phyloP scores from a whole-genome alignment of 176 grass and related monocot species.

The Puya raimondii region DNA sequence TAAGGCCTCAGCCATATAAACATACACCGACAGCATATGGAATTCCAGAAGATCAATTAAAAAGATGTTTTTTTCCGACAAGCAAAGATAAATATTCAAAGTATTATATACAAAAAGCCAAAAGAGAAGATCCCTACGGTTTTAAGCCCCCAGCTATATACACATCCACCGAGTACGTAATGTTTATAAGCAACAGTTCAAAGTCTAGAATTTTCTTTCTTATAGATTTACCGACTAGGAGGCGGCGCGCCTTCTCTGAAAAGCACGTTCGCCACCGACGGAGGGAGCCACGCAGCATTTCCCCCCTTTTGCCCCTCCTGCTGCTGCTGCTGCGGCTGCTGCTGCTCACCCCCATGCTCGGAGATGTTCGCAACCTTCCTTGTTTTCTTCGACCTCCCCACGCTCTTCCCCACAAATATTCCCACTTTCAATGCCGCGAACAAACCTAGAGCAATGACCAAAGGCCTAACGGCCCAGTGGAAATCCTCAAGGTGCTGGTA shows the following conservation, averaged over 20 bases:
- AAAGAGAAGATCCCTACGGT: no score
- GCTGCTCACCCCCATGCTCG: constrained; percentile 21
- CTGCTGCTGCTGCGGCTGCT: constrained; percentile 9
- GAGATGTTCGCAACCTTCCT: constrained; percentile 37
- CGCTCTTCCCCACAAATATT: constrained; percentile 41
- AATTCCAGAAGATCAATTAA: no score
- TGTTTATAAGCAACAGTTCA: no score
- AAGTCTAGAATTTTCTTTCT: no score
- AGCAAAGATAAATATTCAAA: no score
- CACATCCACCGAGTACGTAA: no score
- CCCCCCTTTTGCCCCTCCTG: constrained; percentile 22
- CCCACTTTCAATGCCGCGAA: constrained; percentile 69
- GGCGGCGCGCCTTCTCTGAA: constrained; percentile 36
- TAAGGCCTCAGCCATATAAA: no score
- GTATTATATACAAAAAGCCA: no score
- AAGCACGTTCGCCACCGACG: constrained; percentile 63
- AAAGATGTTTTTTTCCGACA: no score
- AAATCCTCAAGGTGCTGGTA: constrained; percentile 91
- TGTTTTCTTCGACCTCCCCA: constrained; percentile 34
- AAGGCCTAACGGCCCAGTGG: constrained; percentile 82
- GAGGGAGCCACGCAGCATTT: constrained; percentile 39
- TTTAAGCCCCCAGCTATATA: no score
- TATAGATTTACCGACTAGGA: constrained; percentile 1
- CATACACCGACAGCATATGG: no score
- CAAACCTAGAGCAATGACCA: constrained; percentile 62